These are phyloP conservation scores for Penicillium sp. DNA, from an alignment of 2,329 filamentous ascomycete genomes.

Conservation along the genomic window DNA sequence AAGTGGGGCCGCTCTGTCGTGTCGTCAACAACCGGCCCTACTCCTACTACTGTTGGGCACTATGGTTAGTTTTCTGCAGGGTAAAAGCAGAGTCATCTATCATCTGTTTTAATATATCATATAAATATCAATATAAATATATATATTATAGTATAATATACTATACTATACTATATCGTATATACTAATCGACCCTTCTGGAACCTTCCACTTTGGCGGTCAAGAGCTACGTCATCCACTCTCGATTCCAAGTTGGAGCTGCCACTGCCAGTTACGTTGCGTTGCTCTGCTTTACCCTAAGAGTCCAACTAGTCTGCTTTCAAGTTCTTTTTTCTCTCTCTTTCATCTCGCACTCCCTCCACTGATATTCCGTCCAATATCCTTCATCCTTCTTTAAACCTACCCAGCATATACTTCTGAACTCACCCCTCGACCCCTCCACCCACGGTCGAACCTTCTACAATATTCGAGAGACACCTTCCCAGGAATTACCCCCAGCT, in stretches of 20 bases:
- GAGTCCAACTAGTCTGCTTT: no score
- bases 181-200: neutral
- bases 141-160: no score
- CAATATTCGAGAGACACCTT: constrained; percentile 35
- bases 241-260: neutral
- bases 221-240: neutral
- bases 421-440: neutral
- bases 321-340: neutral
- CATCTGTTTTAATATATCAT: no score
- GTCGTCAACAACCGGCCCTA: no score
- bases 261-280: neutral
- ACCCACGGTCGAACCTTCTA: constrained; percentile 35
- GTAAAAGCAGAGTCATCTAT: no score
- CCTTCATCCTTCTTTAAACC: neutral
- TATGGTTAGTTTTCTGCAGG: no score
- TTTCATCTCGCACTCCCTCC: constrained; percentile 2
- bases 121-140: no score
- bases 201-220: neutral
- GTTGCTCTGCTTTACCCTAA: constrained; percentile 8
- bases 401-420: neutral
- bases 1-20: neutral
- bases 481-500: constrained; percentile 8
- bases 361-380: neutral
- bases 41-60: no score
- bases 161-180: neutral